Conservation (phyloP, 805 yeast genomes). For the Zygotorulaspora sp. region DNA sequence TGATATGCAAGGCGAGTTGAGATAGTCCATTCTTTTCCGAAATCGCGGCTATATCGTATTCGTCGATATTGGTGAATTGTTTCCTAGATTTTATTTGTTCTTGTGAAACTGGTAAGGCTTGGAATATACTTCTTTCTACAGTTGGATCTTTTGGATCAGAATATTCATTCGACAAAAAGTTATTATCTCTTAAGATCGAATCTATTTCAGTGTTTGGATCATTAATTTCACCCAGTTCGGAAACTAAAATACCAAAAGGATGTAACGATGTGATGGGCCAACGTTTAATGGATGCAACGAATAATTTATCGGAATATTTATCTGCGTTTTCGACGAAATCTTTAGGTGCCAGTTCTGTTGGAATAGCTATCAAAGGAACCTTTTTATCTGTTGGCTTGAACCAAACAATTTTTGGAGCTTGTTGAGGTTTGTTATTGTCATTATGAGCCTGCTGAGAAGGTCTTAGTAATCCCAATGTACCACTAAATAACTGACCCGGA, state of each 20-base stretch:
- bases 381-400: slow-evolving; percentile 97
- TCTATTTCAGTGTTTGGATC: slow-evolving; percentile 76
- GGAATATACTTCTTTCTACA: slow-evolving; percentile 28
- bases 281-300: slow-evolving; percentile 92
- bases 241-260: slow-evolving; percentile 92
- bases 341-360: slow-evolving; percentile 95
- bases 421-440: slow-evolving; percentile 41
- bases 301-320: slow-evolving; percentile 70
- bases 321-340: slow-evolving; percentile 94
- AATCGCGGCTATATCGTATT: slow-evolving; percentile 35
- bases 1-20: slow-evolving; percentile 83
- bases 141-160: slow-evolving; percentile 41
- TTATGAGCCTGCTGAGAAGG: slow-evolving; percentile 93
- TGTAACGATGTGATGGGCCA: slow-evolving; percentile 99
- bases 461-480: slow-evolving; percentile 87
- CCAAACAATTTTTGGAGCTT: slow-evolving; percentile 94
- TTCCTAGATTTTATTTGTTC: slow-evolving; percentile 20
- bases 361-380: slow-evolving; percentile 96
- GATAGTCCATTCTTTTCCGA: slow-evolving; percentile 37
- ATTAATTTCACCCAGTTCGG: slow-evolving; percentile 77
- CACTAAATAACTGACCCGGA: slow-evolving; percentile 93
- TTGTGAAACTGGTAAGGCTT: slow-evolving; percentile 21
- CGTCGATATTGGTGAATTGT: slow-evolving; percentile 21
- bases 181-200: slow-evolving; percentile 83
- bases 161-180: slow-evolving; percentile 77